These are phyloP conservation scores for Exophiala calicioides DNA, from an alignment of 2,329 filamentous ascomycete genomes.

Conservation along the genomic window DNA sequence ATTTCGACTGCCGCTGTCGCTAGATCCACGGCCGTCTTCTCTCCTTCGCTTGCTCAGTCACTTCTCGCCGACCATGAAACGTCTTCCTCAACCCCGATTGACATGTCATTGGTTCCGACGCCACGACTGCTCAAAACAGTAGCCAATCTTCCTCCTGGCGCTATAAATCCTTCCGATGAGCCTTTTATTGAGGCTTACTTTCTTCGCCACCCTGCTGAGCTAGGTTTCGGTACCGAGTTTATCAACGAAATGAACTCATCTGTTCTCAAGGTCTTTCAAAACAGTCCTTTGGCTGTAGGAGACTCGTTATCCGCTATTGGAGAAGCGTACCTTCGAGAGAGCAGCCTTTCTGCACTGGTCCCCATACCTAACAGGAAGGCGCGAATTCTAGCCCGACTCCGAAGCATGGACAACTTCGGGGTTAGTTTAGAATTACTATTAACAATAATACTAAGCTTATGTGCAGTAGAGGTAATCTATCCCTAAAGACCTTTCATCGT, in stretches of 20 bases:
- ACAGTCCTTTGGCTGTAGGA: constrained; percentile 33
- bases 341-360: constrained; percentile 18
- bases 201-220: constrained; percentile 34
- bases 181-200: constrained; percentile 37
- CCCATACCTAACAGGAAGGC: constrained; percentile 34
- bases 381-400: constrained; percentile 34
- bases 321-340: constrained; percentile 32
- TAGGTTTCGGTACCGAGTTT: constrained; percentile 36
- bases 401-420: constrained; percentile 28
- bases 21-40: background rate
- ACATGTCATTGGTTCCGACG: background rate
- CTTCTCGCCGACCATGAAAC: background rate
- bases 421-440: constrained; percentile 35
- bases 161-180: constrained; percentile 33
- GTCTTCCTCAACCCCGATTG: background rate
- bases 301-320: constrained; percentile 37
- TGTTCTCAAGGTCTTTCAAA: constrained; percentile 35
- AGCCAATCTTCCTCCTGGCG: constrained; percentile 31
- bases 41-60: background rate
- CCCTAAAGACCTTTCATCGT: constrained; percentile 1
- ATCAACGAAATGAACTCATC: constrained; percentile 38
- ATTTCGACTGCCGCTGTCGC: background rate
- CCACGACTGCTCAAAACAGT: background rate
- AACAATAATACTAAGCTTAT: constrained; percentile 34
- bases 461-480: constrained; percentile 35